These are phyloP conservation scores for Verbena officinalis DNA, from an alignment of 257 asterid genomes.

Conservation along the genomic window DNA sequence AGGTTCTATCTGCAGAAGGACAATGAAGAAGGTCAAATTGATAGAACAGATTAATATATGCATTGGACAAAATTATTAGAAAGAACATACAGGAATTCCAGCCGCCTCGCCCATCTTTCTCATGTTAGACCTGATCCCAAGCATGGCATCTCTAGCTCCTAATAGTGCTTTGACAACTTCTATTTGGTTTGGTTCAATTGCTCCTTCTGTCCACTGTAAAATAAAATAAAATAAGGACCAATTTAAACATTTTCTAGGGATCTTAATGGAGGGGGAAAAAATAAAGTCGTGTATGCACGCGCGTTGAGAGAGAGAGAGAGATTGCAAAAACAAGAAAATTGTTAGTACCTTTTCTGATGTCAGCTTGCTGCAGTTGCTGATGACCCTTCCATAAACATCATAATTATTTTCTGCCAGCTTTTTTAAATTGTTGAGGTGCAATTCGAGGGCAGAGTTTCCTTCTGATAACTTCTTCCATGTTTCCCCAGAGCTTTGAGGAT, in stretches of 20 bases:
- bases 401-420: conserved; percentile 60
- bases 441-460: conserved; percentile 76
- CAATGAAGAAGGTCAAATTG: conserved; percentile 9
- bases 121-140: conserved; percentile 78
- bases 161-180: conserved; percentile 70
- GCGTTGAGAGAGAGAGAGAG: background rate
- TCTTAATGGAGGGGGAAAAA: background rate
- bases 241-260: background rate
- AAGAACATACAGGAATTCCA: conserved; percentile 78
- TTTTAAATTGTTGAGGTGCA: conserved; percentile 61
- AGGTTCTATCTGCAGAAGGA: conserved; percentile 82
- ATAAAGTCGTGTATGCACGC: background rate
- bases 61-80: background rate
- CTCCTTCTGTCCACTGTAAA: conserved; percentile 69
- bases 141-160: conserved; percentile 93
- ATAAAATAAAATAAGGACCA: conserved; percentile 6
- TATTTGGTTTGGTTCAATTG: conserved; percentile 45
- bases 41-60: background rate
- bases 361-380: conserved; percentile 64
- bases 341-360: conserved; percentile 69
- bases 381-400: conserved; percentile 54
- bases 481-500: conserved; percentile 69
- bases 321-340: conserved; percentile 9
- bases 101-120: conserved; percentile 95
- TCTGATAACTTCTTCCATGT: conserved; percentile 88